phyloP scores from a whole-genome alignment of 2,329 filamentous ascomycete species.

The Metarhizium anisopliae region DNA sequence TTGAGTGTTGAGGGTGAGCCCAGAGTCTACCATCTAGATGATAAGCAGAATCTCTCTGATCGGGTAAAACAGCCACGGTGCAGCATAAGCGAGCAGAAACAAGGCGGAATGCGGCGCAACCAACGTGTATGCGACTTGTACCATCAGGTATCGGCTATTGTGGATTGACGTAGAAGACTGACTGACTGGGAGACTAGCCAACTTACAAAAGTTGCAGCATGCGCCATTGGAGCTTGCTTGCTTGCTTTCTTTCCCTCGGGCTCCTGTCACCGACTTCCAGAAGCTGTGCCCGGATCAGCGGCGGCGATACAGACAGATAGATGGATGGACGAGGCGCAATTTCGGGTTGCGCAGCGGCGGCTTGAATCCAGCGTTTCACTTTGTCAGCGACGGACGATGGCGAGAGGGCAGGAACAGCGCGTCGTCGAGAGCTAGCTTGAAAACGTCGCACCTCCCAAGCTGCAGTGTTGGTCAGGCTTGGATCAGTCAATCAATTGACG shows the following conservation, averaged over 20 bases:
- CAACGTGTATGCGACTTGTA: background rate
- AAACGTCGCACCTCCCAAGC: no score
- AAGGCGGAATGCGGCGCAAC: background rate
- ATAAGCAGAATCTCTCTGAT: no score
- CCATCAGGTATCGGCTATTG: no score
- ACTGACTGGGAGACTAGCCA: background rate
- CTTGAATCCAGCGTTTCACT: background rate
- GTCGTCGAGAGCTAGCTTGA: no score
- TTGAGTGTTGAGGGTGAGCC: no score
- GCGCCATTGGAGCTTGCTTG: background rate
- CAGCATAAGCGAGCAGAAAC: background rate
- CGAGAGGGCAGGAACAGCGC: no score
- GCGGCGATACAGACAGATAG: background rate
- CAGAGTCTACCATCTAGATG: no score
- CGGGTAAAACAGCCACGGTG: background rate
- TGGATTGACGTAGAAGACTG: no score
- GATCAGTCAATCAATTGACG: background rate
- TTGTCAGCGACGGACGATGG: background rate
- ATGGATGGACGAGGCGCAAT: background rate
- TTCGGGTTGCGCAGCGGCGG: background rate
- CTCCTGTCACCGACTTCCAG: background rate
- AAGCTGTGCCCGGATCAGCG: background rate
- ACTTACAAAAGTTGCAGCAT: background rate
- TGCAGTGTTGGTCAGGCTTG: no score
- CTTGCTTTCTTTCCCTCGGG: no score